These are phyloP conservation scores for Sporisorium graminicola DNA, from an alignment of 1,284 basidiomycete genomes.

Conservation along the genomic window DNA sequence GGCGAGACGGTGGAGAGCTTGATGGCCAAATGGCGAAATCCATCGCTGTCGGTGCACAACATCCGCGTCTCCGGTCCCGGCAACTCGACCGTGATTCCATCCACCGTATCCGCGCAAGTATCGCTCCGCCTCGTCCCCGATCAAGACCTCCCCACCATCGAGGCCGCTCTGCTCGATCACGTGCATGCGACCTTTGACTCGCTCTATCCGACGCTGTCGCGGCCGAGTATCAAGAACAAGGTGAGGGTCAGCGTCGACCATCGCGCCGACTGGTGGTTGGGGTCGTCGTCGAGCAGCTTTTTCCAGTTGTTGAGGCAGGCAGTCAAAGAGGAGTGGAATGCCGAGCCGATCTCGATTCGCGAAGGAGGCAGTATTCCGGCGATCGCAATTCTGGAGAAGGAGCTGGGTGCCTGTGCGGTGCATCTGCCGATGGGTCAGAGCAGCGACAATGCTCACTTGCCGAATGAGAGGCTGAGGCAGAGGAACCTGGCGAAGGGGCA, in stretches of 20 bases:
- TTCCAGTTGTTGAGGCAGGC: constrained; percentile 85
- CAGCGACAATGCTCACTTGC: constrained; percentile 86
- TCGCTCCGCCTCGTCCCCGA: constrained; percentile 90
- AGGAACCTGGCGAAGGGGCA: constrained; percentile 75
- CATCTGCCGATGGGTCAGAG: constrained; percentile 84
- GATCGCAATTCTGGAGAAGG: constrained; percentile 90
- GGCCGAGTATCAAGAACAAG: constrained; percentile 21
- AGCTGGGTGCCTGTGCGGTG: constrained; percentile 79
- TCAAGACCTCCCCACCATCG: constrained; percentile 82
- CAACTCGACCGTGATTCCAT: constrained; percentile 63
- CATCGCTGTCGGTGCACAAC: constrained; percentile 62
- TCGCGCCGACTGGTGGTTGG: constrained; percentile 95
- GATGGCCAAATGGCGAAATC: constrained; percentile 63
- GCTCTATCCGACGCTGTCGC: constrained; percentile 70
- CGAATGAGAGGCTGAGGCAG: constrained; percentile 84
- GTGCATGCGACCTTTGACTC: constrained; percentile 76
- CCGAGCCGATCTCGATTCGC: constrained; percentile 77
- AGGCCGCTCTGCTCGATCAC: constrained; percentile 76
- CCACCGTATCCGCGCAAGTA: constrained; percentile 57
- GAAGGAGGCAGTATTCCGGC: constrained; percentile 88
- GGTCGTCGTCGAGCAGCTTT: constrained; percentile 83
- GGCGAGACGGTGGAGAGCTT: constrained; percentile 45
- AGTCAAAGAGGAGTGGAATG: constrained; percentile 82
- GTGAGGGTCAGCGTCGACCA: constrained; percentile 78
- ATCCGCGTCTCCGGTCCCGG: constrained; percentile 54